A percentile compares a stretch with the other conserved stretches of the same genome.
Conservation (phyloP, 1,284 basidiomycete genomes). For the Hypsizygus ulmarius region DNA sequence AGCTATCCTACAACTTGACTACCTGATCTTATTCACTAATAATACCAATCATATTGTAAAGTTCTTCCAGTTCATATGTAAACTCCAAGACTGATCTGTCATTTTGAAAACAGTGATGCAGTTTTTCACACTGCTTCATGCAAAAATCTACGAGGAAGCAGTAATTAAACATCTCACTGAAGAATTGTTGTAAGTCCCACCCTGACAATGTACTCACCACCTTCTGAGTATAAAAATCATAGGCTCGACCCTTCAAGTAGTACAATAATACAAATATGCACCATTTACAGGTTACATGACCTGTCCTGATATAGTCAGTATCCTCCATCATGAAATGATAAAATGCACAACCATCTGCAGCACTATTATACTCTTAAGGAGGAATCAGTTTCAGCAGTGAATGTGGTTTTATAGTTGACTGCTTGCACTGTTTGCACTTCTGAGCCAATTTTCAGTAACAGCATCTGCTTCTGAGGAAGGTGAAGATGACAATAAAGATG, state of each 20-base stretch:
- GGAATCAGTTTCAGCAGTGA: background rate
- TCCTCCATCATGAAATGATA: slow-evolving; percentile 31
- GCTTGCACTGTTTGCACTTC: no score
- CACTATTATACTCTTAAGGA: slow-evolving; percentile 30
- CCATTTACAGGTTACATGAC: slow-evolving; percentile 19
- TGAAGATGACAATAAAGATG: no score
- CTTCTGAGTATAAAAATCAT: slow-evolving; percentile 37
- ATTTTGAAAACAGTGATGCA: slow-evolving; percentile 22
- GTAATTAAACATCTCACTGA: slow-evolving; percentile 39
- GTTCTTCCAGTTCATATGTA: slow-evolving; percentile 29
- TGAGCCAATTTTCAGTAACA: no score
- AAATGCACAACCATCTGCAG: slow-evolving; percentile 21
- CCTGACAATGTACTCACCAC: slow-evolving; percentile 25
- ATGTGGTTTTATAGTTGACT: no score
- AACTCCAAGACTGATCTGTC: slow-evolving; percentile 26
- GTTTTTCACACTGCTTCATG: slow-evolving; percentile 15
- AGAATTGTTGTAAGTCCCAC: slow-evolving; percentile 32
- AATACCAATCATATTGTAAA: slow-evolving; percentile 31
- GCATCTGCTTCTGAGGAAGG: no score
- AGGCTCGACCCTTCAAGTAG: slow-evolving; percentile 34
- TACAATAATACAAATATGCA: slow-evolving; percentile 25
- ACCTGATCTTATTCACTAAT: slow-evolving; percentile 29
- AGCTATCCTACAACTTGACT: slow-evolving; percentile 33
- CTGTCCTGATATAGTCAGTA: slow-evolving; percentile 27
- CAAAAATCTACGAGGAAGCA: slow-evolving; percentile 41